These are phyloP conservation scores for Scedosporium minutisporum DNA, from an alignment of 2,329 filamentous ascomycete genomes.

Conservation along the genomic window DNA sequence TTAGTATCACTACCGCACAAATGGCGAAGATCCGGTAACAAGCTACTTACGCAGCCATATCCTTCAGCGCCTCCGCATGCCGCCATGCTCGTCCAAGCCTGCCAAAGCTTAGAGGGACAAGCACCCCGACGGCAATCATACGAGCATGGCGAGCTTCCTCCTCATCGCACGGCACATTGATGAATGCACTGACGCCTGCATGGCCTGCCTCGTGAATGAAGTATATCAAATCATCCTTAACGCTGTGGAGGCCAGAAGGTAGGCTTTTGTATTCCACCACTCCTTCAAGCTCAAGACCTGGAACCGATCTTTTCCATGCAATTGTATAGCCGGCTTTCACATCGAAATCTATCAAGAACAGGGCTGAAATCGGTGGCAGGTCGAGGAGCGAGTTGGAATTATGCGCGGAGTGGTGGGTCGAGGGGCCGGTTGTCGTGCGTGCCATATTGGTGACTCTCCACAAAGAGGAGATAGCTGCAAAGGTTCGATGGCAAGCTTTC, in stretches of 20 bases:
- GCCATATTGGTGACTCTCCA: not conserved
- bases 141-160: constrained; percentile 72
- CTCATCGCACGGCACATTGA: constrained; percentile 72
- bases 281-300: constrained; percentile 67
- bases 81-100: constrained; percentile 82
- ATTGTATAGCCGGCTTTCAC: constrained; percentile 88
- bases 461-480: not conserved
- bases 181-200: constrained; percentile 84
- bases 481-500: too few species aligned
- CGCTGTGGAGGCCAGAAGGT: constrained; percentile 84
- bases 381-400: constrained; percentile 27
- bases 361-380: constrained; percentile 57
- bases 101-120: constrained; percentile 79
- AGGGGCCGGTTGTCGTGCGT: not conserved
- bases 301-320: constrained; percentile 69
- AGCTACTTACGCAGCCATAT: constrained; percentile 55
- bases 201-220: constrained; percentile 75
- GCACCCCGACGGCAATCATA: constrained; percentile 83
- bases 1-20: not conserved
- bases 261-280: constrained; percentile 94
- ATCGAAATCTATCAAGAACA: constrained; percentile 87
- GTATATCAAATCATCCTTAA: constrained; percentile 82
- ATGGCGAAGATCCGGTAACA: not conserved
- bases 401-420: constrained; percentile 10
- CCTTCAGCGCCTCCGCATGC: constrained; percentile 67